Conservation (phyloP, 805 yeast genomes). For the Candida lessepsii region DNA sequence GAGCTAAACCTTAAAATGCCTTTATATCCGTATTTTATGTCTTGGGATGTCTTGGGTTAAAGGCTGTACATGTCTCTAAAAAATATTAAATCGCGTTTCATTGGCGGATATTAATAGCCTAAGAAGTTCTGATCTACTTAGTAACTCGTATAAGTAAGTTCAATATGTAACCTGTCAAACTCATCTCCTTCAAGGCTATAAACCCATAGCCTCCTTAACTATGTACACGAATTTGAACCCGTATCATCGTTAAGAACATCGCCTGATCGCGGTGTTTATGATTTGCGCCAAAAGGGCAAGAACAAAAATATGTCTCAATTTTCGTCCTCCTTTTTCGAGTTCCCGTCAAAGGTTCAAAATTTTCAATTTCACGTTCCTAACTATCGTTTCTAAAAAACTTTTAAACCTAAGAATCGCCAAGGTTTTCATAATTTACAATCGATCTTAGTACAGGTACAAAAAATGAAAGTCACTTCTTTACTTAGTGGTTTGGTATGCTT, state of each 20-base stretch:
- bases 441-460: neutral
- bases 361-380: slow-evolving; percentile 4
- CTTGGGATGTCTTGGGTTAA: no score
- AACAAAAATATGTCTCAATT: slow-evolving; percentile 6
- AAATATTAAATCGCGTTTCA: no score
- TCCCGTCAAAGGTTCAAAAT: slow-evolving; percentile 7
- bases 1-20: no score
- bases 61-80: no score
- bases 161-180: neutral
- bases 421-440: neutral
- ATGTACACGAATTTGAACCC: neutral
- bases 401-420: neutral
- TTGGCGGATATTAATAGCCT: no score
- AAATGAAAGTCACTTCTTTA: slow-evolving; percentile 5
- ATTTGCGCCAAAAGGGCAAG: slow-evolving; percentile 1
- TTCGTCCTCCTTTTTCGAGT: slow-evolving; percentile 3
- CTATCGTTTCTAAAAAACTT: slow-evolving; percentile 1
- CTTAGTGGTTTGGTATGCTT: slow-evolving; percentile 5
- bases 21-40: no score
- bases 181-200: neutral
- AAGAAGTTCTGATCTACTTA: no score
- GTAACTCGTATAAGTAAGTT: neutral
- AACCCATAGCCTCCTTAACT: slow-evolving; percentile 2
- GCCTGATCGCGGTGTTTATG: slow-evolving; percentile 7
- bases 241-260: slow-evolving; percentile 4